Evolutionary conservation across 768 basidiomycete species (phyloP).

Genomic region (Sarcodon aspratus): DNA sequence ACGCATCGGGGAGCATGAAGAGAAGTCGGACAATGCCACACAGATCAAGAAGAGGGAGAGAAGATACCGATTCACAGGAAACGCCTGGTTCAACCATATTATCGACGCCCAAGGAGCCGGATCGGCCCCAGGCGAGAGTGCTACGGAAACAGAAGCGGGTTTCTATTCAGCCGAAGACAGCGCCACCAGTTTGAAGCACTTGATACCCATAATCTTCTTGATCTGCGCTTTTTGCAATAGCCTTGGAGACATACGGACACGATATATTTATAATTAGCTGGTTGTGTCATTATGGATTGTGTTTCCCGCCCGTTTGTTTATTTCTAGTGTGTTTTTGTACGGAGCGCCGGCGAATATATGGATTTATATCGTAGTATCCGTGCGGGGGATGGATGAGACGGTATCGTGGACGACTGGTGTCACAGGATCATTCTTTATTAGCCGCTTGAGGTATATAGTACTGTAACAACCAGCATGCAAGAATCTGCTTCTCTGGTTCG

Average conservation of each 20-base stretch:
- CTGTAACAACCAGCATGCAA: neutral
- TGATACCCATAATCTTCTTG: too few relatives aligned
- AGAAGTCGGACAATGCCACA: conserved; percentile 61
- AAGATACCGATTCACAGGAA: conserved; percentile 1
- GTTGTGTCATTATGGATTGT: neutral
- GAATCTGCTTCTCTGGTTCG: neutral
- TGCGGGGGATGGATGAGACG: too few relatives aligned
- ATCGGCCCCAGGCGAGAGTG: conserved; percentile 25
- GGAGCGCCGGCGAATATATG: too few relatives aligned
- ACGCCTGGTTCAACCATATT: neutral
- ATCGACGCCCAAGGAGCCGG: conserved; percentile 17
- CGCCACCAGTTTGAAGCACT: too few relatives aligned
- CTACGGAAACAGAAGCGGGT: conserved; percentile 42
- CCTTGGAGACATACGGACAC: too few relatives aligned
- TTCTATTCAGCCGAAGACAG: conserved; percentile 19
- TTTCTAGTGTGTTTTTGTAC: neutral
- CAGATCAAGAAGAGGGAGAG: conserved; percentile 12
- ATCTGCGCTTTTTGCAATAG: too few relatives aligned
- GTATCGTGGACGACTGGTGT: too few relatives aligned
- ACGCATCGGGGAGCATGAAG: conserved; percentile 27
- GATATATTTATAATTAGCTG: neutral
- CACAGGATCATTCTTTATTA: neutral
- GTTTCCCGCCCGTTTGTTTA: neutral
- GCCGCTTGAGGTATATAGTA: neutral
- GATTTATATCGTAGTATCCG: too few relatives aligned